Evolutionary conservation across 2,329 filamentous ascomycete species (phyloP).

Genomic region (Xylaria sp.): DNA sequence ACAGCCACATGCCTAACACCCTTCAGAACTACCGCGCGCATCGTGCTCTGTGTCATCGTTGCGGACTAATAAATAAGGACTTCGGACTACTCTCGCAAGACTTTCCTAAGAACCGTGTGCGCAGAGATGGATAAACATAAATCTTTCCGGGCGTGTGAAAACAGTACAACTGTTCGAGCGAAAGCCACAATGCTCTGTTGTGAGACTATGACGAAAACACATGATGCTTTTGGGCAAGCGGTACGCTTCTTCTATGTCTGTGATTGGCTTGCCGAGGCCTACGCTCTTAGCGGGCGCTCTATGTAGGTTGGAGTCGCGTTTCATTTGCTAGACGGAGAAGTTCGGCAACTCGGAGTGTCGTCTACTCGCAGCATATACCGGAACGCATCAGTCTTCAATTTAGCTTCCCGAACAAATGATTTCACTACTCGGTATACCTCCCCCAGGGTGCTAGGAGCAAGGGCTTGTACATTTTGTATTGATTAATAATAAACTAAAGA

Average conservation of each 20-base stretch:
- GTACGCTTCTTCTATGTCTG: not conserved
- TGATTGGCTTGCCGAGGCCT: constrained; percentile 7
- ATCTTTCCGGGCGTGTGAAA: not conserved
- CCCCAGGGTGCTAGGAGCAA: too few relatives aligned
- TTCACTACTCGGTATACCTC: too few relatives aligned
- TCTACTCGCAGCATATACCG: not conserved
- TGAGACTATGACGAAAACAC: not conserved
- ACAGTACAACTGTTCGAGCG: not conserved
- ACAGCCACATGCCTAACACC: constrained; percentile 18
- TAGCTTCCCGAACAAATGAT: too few relatives aligned
- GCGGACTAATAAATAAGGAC: not conserved
- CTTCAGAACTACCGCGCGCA: constrained; percentile 29
- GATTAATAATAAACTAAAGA: too few relatives aligned
- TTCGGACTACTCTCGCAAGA: not conserved
- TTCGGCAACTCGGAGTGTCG: not conserved
- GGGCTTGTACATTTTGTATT: too few relatives aligned
- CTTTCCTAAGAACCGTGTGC: too few relatives aligned
- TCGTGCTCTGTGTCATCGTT: constrained; percentile 16
- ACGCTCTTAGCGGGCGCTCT: not conserved
- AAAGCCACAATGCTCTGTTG: not conserved
- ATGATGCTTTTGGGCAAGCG: not conserved
- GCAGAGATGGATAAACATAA: not conserved
- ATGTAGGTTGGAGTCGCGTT: not conserved
- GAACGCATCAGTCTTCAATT: too few relatives aligned
- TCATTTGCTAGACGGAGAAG: not conserved